Percentiles rank a stretch among this genome's conserved stretches.
Evolutionary conservation across 805 yeast species (phyloP).

Genomic region (Lachancea mirantina): DNA sequence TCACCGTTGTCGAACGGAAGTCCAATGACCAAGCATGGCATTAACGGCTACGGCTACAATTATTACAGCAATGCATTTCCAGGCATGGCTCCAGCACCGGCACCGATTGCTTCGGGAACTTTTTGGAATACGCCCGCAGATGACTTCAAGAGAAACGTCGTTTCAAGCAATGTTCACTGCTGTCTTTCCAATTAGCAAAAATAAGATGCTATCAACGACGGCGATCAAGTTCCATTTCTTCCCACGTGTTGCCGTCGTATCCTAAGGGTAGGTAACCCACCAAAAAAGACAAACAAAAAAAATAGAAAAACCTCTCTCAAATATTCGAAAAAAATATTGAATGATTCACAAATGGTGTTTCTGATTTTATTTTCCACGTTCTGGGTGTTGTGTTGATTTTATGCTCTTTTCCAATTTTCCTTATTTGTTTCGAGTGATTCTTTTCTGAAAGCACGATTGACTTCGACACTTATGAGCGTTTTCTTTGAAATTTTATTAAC

Average conservation of each 20-base stretch:
- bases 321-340: constrained; percentile 1
- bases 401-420: too few species aligned
- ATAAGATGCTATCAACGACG: too few species aligned
- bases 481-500: background rate
- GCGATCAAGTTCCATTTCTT: too few species aligned
- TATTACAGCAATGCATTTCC: constrained; percentile 7
- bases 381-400: too few species aligned
- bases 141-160: too few species aligned
- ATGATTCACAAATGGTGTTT: background rate
- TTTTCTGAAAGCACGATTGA: too few species aligned
- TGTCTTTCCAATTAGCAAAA: too few species aligned
- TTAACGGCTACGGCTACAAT: constrained; percentile 5
- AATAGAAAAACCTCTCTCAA: constrained; percentile 1
- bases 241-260: too few species aligned
- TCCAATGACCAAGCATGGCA: constrained; percentile 8
- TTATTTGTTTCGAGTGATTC: too few species aligned
- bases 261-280: too few species aligned
- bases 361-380: background rate
- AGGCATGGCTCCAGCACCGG: constrained; percentile 4
- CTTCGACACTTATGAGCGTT: too few species aligned
- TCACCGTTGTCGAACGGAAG: constrained; percentile 13
- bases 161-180: constrained; percentile 3
- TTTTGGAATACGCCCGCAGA: constrained; percentile 7
- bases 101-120: constrained; percentile 2
- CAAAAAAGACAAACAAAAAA: constrained; percentile 4